phyloP scores from a whole-genome alignment of 2,329 filamentous ascomycete genomes.

The Monosporascus sp. region DNA sequence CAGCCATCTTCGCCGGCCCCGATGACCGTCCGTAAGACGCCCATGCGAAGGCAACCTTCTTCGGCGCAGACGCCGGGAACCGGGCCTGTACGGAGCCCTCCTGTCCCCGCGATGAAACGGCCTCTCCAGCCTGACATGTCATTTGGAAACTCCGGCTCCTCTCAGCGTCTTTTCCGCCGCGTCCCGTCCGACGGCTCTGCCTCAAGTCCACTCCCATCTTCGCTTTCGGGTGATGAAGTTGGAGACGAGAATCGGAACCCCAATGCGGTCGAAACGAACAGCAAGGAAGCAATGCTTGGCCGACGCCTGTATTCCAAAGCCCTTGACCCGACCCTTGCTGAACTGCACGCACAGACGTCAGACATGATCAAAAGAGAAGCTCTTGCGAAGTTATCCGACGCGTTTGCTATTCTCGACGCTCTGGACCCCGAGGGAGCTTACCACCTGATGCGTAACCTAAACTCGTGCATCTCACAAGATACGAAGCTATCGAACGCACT shows the following conservation, averaged over 20 bases:
- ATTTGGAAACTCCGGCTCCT: slow-evolving; percentile 89
- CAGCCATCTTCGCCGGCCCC: slow-evolving; percentile 49
- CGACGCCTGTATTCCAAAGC: slow-evolving; percentile 76
- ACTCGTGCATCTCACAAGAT: slow-evolving; percentile 68
- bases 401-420: slow-evolving; percentile 77
- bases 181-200: slow-evolving; percentile 66
- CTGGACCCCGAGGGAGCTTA: slow-evolving; percentile 88
- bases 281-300: slow-evolving; percentile 80
- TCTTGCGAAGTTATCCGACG: slow-evolving; percentile 75
- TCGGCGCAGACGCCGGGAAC: slow-evolving; percentile 30
- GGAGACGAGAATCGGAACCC: slow-evolving; percentile 62
- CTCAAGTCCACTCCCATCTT: slow-evolving; percentile 33
- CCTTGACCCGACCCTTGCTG: slow-evolving; percentile 76
- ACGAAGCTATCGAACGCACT: slow-evolving; percentile 55
- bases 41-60: slow-evolving; percentile 45
- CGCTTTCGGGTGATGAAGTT: slow-evolving; percentile 36
- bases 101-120: slow-evolving; percentile 53
- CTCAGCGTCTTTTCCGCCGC: slow-evolving; percentile 83
- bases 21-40: slow-evolving; percentile 57
- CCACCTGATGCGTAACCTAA: slow-evolving; percentile 71
- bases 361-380: slow-evolving; percentile 69
- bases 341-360: slow-evolving; percentile 76
- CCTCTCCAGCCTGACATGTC: slow-evolving; percentile 86
- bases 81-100: slow-evolving; percentile 36
- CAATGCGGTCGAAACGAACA: slow-evolving; percentile 50